A percentile compares a stretch with the other conserved stretches of the same genome.
These are phyloP conservation scores for Tylopilus orsonianus DNA, from an alignment of 1,284 basidiomycete species.

Conservation along the genomic window DNA sequence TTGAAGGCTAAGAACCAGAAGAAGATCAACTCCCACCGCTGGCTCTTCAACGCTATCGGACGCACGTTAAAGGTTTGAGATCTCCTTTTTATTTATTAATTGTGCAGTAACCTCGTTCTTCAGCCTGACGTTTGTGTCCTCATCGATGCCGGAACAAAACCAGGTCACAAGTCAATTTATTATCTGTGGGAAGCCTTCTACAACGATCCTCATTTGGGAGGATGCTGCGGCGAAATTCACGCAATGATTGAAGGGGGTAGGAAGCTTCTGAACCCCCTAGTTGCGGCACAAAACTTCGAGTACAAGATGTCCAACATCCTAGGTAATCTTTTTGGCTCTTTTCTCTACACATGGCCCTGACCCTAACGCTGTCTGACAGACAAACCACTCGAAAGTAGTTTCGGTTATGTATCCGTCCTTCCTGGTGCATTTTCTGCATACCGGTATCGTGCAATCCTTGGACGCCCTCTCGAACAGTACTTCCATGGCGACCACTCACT, in stretches of 20 bases:
- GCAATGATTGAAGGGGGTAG: conserved; percentile 92
- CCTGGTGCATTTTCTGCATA: conserved; percentile 98
- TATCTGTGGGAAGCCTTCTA: conserved; percentile 95
- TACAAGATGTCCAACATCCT: conserved; percentile 98
- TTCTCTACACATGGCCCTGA: background rate
- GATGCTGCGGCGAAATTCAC: conserved; percentile 89
- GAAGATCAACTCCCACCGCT: conserved; percentile 96
- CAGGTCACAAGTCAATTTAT: conserved; percentile 95
- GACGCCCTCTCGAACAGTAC: conserved; percentile 93
- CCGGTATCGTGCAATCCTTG: conserved; percentile 87
- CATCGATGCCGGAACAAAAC: conserved; percentile 94
- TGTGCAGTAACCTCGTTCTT: conserved; percentile 6
- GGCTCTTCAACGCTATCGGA: conserved; percentile 97
- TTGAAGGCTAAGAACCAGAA: conserved; percentile 97
- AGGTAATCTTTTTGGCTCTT: conserved; percentile 44
- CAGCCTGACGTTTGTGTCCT: conserved; percentile 90
- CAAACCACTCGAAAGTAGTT: conserved; percentile 92
- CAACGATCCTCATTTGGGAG: conserved; percentile 72
- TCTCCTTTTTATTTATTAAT: conserved; percentile 9
- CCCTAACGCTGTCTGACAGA: conserved; percentile 43
- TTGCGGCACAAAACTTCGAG: conserved; percentile 97
- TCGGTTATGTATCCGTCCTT: conserved; percentile 94
- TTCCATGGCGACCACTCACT: conserved; percentile 98
- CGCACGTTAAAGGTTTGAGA: conserved; percentile 65
- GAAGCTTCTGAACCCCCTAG: conserved; percentile 91